Evolutionary conservation across 164 flowering plant species (phyloP), one percentile per base, ranked within the genome.

Genomic region (Nymphaea colorata): DNA sequence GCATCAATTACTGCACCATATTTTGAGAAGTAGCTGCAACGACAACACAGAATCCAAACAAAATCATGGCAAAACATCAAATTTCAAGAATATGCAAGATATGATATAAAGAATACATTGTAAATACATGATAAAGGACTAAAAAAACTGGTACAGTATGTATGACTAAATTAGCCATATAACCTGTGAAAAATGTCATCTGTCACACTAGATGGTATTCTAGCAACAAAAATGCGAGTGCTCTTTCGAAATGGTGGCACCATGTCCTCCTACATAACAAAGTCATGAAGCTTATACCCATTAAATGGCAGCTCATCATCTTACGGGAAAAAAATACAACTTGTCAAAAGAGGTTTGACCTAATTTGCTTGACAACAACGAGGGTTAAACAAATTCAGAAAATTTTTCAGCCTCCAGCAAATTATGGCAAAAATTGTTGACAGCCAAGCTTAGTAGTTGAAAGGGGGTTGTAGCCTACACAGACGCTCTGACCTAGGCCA

Each of bases 171-270:
- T 6, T 47, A 47, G 36, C 55, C 12, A 47, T 10, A 45, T 5
- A 10, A 79, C 82, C 82, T 77, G 69, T 77, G 75, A 66, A 80
- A 80, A 36, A 64, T 71, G 16, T 76, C 73, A 67, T 75, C 82
- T n/a, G 77, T 71, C 69, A 75, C 80, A 67, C 80, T 75, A 51
- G 71, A 67, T 44, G 79, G 77, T 64, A 80, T 73, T 67, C 82
- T 77, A 16, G 82, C 82, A 15, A 80, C 80, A 77, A 80, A 80
- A 62, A 77, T 69, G 67, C 82, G 73, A 62, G 77, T 73, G 36
- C 62, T 79, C 60, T 70, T 77, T 73, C 73, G 72, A 11, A 74
- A 53, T n/a, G 78, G 15, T 43, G 71, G 53, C 18, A 68, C 66
- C 80, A 76, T 79, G 43, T 76, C 82, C 71, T 79, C 79, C 79